phyloP scores from a whole-genome alignment of 176 grass and related monocot species.

The Leersia perrieri region DNA sequence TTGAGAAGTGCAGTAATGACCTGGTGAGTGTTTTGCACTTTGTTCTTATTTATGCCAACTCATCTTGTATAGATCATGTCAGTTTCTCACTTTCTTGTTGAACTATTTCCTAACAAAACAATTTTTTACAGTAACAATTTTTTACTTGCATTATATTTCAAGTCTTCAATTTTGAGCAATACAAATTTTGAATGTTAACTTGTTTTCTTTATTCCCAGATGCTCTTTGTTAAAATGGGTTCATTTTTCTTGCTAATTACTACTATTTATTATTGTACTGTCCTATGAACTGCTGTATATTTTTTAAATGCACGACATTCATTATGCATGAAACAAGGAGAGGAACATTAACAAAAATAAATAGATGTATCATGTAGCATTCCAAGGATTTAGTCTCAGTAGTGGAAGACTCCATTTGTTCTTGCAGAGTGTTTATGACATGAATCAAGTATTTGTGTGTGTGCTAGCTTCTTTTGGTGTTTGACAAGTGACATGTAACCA shows the following conservation, averaged over 20 bases:
- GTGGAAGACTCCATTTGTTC: background rate
- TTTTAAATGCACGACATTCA: background rate
- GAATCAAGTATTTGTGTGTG: constrained; percentile 9
- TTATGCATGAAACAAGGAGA: background rate
- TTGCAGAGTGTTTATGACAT: background rate
- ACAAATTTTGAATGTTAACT: background rate
- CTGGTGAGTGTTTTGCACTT: constrained; percentile 52
- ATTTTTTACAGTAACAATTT: background rate
- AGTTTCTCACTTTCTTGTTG: background rate
- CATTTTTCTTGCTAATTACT: background rate
- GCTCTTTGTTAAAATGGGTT: background rate
- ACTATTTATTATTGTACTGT: background rate
- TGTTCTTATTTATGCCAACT: background rate
- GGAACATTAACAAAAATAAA: background rate
- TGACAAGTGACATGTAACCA: constrained; percentile 17
- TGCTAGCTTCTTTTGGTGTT: background rate
- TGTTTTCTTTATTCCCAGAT: background rate
- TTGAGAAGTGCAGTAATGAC: constrained; percentile 96
- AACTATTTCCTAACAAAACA: background rate
- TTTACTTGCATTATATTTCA: background rate
- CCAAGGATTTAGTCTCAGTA: background rate
- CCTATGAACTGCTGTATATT: background rate
- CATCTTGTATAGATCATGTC: constrained; percentile 8
- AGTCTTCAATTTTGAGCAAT: background rate
- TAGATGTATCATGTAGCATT: background rate